Percentiles rank a stretch among this genome's conserved stretches.
Conservation (phyloP, 2,329 filamentous ascomycete species). For the Trichophyton benhamiae region DNA sequence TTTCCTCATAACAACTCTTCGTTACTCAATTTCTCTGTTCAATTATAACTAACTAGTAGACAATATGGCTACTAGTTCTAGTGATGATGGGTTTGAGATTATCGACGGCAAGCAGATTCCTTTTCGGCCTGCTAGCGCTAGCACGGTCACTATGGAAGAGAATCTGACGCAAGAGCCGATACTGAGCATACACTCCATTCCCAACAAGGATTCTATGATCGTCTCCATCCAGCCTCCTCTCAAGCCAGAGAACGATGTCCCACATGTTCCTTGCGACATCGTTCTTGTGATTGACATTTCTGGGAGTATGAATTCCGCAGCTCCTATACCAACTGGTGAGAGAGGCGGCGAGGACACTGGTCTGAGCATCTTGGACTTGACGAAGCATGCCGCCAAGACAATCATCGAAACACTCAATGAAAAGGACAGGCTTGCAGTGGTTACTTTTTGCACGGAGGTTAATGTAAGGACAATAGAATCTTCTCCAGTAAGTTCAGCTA, state of each 20-base stretch:
- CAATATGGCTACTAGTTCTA: neutral
- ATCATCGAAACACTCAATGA: conserved; percentile 46
- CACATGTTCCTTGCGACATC: conserved; percentile 43
- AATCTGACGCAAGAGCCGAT: neutral
- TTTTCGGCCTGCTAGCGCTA: neutral
- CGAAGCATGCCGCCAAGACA: conserved; percentile 48
- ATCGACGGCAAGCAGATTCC: neutral
- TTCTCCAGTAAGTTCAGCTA: neutral
- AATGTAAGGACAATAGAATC: conserved; percentile 17
- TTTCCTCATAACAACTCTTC: neutral
- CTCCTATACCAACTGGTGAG: conserved; percentile 34
- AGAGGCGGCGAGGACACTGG: conserved; percentile 36
- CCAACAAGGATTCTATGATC: conserved; percentile 13
- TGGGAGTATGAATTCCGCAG: conserved; percentile 41
- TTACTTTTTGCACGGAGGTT: conserved; percentile 40
- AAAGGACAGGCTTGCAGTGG: conserved; percentile 46
- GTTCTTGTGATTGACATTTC: conserved; percentile 52
- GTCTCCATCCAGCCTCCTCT: conserved; percentile 16
- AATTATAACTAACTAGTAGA: neutral
- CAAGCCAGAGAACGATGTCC: conserved; percentile 13
- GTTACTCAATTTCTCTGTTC: neutral
- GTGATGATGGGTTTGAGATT: conserved; percentile 1
- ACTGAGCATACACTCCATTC: conserved; percentile 5
- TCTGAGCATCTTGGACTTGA: conserved; percentile 46
- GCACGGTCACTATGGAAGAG: neutral